These are phyloP conservation scores for Sclerotinia subarctica DNA, from an alignment of 2,329 filamentous ascomycete genomes.

Conservation along the genomic window DNA sequence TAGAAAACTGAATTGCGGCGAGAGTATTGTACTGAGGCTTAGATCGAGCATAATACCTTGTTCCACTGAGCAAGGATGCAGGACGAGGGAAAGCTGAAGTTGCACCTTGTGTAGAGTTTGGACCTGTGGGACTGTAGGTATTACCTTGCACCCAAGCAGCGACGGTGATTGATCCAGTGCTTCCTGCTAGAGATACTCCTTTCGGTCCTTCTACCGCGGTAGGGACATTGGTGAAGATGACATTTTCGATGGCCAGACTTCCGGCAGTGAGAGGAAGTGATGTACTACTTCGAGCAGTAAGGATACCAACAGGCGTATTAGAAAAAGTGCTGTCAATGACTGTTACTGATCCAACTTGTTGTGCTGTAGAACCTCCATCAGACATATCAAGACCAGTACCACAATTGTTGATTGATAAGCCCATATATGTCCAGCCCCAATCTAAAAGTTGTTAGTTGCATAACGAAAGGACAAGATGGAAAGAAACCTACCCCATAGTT, in stretches of 20 bases:
- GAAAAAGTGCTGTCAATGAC: conserved; percentile 54
- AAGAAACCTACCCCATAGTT: conserved; percentile 46
- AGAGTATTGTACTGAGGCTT: conserved; percentile 54
- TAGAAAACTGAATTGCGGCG: conserved; percentile 43
- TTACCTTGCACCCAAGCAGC: conserved; percentile 75
- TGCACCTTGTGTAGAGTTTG: conserved; percentile 42
- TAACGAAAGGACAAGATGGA: too few species aligned
- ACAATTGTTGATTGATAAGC: conserved; percentile 52
- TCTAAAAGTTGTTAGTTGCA: conserved; percentile 33
- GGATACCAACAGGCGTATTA: conserved; percentile 50
- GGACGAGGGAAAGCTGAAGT: conserved; percentile 46
- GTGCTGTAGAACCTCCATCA: conserved; percentile 42
- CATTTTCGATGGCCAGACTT: conserved; percentile 79
- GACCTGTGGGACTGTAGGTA: conserved; percentile 54
- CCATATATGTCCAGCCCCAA: conserved; percentile 57
- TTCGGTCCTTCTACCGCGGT: conserved; percentile 59
- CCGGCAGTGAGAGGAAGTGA: conserved; percentile 62
- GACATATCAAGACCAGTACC: conserved; percentile 51
- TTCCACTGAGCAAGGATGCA: conserved; percentile 44
- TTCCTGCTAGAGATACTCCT: conserved; percentile 59
- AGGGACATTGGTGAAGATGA: conserved; percentile 67
- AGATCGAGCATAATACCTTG: conserved; percentile 48
- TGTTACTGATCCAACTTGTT: conserved; percentile 54
- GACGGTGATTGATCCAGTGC: conserved; percentile 62
- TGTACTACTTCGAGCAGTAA: conserved; percentile 50